Evolutionary conservation across 768 basidiomycete genomes (phyloP).

Genomic region (Boletales sp.): DNA sequence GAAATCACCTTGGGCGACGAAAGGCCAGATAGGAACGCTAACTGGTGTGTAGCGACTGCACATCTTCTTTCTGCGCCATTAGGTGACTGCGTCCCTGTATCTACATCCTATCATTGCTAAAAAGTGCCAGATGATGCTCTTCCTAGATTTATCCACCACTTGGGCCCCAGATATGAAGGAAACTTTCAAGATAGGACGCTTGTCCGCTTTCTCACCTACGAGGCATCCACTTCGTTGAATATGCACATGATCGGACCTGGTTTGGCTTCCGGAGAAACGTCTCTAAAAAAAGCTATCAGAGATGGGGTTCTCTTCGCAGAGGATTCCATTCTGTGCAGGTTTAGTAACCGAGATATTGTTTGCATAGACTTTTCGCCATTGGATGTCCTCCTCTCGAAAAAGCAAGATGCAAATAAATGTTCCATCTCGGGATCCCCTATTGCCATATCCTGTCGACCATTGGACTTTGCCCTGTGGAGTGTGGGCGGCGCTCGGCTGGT

Average conservation of each 20-base stretch:
- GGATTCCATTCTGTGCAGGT: conserved; percentile 38
- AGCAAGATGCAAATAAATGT: background rate
- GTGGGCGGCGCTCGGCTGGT: conserved; percentile 79
- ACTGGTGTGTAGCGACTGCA: conserved; percentile 67
- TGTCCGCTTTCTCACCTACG: conserved; percentile 78
- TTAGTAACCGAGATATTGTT: conserved; percentile 28
- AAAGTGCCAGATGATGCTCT: conserved; percentile 56
- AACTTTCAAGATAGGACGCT: conserved; percentile 72
- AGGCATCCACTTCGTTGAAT: conserved; percentile 79
- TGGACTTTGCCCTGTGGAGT: conserved; percentile 78
- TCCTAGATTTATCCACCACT: conserved; percentile 72
- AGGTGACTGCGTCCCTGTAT: conserved; percentile 33
- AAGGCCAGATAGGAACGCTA: conserved; percentile 32
- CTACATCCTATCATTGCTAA: conserved; percentile 11
- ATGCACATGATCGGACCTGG: conserved; percentile 62
- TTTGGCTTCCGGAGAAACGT: conserved; percentile 37
- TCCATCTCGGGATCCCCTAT: conserved; percentile 50
- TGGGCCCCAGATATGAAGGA: conserved; percentile 74
- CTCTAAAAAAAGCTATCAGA: conserved; percentile 38
- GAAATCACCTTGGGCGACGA: conserved; percentile 58
- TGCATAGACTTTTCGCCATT: conserved; percentile 10
- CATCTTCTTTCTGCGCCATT: conserved; percentile 59
- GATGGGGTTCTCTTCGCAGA: conserved; percentile 40
- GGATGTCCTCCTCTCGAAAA: background rate
- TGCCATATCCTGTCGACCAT: conserved; percentile 53